Evolutionary conservation across 2,329 filamentous ascomycete species (phyloP).

Genomic region (Talaromyces sp.): DNA sequence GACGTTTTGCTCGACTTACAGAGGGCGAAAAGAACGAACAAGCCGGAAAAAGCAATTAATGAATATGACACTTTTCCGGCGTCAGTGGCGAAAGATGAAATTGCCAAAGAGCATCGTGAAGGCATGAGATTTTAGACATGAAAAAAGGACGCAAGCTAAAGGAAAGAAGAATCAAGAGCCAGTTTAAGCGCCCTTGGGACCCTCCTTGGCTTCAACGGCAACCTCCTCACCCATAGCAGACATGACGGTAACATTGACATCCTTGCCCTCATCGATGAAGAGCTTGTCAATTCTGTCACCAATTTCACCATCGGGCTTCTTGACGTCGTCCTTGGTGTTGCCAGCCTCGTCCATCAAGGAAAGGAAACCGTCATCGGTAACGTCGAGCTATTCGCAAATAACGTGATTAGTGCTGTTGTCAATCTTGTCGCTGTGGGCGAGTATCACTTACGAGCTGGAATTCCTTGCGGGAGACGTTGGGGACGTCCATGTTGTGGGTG

Average conservation of each 20-base stretch:
- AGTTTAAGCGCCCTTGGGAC: slow-evolving; percentile 48
- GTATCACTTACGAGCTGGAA: slow-evolving; percentile 79
- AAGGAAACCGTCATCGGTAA: slow-evolving; percentile 91
- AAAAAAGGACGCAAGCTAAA: slow-evolving; percentile 12
- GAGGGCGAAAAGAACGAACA: slow-evolving; percentile 16
- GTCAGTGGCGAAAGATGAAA: slow-evolving; percentile 9
- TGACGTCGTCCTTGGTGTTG: slow-evolving; percentile 90
- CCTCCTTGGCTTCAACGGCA: slow-evolving; percentile 92
- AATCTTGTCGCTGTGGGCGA: background rate
- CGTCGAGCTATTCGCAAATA: slow-evolving; percentile 64
- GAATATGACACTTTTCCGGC: slow-evolving; percentile 11
- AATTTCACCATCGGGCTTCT: slow-evolving; percentile 83
- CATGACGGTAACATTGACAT: slow-evolving; percentile 87
- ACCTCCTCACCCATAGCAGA: slow-evolving; percentile 95
- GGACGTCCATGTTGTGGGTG: slow-evolving; percentile 84
- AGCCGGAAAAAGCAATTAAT: slow-evolving; percentile 13
- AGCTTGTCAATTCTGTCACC: slow-evolving; percentile 81
- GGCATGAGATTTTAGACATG: slow-evolving; percentile 18
- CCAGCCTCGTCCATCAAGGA: slow-evolving; percentile 88
- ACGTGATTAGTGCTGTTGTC: background rate
- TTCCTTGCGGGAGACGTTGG: slow-evolving; percentile 85
- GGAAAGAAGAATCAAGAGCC: slow-evolving; percentile 1
- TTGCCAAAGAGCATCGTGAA: slow-evolving; percentile 19
- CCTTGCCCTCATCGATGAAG: slow-evolving; percentile 81
- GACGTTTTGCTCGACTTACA: slow-evolving; percentile 9